These are phyloP conservation scores for Fusarium tjaetaba DNA, from an alignment of 2,329 filamentous ascomycete species.

Conservation along the genomic window DNA sequence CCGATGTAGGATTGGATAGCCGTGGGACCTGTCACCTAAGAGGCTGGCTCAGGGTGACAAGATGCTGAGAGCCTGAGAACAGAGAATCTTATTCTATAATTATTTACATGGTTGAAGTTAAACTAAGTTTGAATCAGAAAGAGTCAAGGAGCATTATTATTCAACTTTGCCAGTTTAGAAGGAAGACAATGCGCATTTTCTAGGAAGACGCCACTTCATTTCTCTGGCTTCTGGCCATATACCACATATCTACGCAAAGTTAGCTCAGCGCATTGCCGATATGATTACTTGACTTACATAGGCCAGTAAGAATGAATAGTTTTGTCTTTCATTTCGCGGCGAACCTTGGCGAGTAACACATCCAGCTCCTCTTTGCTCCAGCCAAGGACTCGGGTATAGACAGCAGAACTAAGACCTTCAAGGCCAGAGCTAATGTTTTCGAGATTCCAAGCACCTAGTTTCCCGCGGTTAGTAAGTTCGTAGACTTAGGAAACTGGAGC, in stretches of 20 bases:
- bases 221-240: slow-evolving; percentile 13
- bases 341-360: slow-evolving; percentile 38
- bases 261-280: fast-evolving
- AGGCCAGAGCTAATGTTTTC: slow-evolving; percentile 37
- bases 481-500: fast-evolving
- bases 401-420: slow-evolving; percentile 44
- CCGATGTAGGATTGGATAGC: too few relatives aligned
- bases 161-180: not conserved
- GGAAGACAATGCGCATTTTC: fast-evolving
- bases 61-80: not conserved
- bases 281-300: slow-evolving; percentile 31
- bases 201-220: fast-evolving
- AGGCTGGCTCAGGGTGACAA: too few relatives aligned
- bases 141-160: fast-evolving
- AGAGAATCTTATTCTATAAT: not conserved
- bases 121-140: fast-evolving
- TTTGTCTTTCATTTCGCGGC: slow-evolving; percentile 40
- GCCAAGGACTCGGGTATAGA: slow-evolving; percentile 42
- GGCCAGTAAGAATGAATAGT: slow-evolving; percentile 43
- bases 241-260: slow-evolving; percentile 17
- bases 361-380: slow-evolving; percentile 43
- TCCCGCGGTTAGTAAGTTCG: fast-evolving
- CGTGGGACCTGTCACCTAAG: too few relatives aligned
- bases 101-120: too few relatives aligned
- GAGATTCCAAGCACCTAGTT: slow-evolving; percentile 44